Base-by-base conservation (phyloP, 1,284 basidiomycete genomes). In the Cerioporus squamosus region DNA sequence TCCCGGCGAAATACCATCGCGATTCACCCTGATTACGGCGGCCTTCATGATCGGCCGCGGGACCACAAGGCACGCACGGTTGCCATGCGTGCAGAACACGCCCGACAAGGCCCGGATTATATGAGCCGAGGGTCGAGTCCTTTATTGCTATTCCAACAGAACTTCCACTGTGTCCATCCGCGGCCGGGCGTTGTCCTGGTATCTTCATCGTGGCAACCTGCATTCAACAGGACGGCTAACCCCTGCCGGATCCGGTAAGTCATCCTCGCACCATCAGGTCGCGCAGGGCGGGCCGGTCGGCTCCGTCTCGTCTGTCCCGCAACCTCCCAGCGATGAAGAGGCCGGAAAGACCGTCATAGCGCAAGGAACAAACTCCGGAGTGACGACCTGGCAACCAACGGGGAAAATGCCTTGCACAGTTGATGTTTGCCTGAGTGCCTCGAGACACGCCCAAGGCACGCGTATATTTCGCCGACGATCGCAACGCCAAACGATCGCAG, bases 151-250 rank as follows among this genome's bases (percentile, higher is more conserved):
- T 53, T 47, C 53, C 29, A 46, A 31, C 33, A 40, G 61, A 60
- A 63, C 43, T 22, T 57, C 51, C 38, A 38, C 44, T n/a, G 38
- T 10, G 33, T 15, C 31, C 9, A 33, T 8, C 31, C 52, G 26
- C 31, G 29, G 39, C 24, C 33, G 23, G 38, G 53, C 20, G 61
- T 63, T 47, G 57, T 63, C 55, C 55, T 60, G 58, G 57, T 58
- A 55, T 43, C 54, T 49, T 26, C 55, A 15, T 40, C 52, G 36
- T 62, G 33, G 53, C 60, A 60, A 58, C 59, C n/a, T 60, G 48
- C 33, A 18, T 57, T 59, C 62, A 61, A 55, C 15, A 6, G 40
- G n/a, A 18, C 33, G 53, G 53, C 18, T 5, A 36, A 15, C 12
- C 26, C 26, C 33, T 36, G 12, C 33, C 33, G 10, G 1, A 8